These are phyloP conservation scores for Aspergillus piperis DNA, from an alignment of 2,329 filamentous ascomycete genomes.

Conservation along the genomic window DNA sequence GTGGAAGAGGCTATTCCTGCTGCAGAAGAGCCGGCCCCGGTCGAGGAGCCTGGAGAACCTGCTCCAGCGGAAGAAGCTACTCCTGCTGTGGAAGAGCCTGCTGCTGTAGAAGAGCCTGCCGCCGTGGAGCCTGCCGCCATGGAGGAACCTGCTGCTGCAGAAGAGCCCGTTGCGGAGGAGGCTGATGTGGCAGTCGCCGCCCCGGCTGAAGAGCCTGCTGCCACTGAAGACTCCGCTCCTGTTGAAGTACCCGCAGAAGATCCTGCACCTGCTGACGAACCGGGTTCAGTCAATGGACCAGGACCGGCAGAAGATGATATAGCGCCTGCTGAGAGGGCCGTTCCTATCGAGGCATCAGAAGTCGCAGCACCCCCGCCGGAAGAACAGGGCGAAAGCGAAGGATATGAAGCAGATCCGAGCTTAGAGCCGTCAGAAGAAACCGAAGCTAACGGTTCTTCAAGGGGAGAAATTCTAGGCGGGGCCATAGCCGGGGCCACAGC, in stretches of 20 bases:
- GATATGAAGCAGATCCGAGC: constrained; percentile 8
- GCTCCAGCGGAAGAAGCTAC: constrained; percentile 4
- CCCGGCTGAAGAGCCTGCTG: constrained; percentile 11
- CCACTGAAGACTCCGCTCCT: constrained; percentile 7
- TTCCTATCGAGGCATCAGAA: constrained; percentile 11
- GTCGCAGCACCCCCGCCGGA: constrained; percentile 2
- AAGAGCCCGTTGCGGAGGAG: constrained; percentile 9
- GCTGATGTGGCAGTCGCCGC: neutral
- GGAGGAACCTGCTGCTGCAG: constrained; percentile 16
- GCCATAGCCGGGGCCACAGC: constrained; percentile 3
- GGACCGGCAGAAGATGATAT: constrained; percentile 13
- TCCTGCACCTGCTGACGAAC: constrained; percentile 5
- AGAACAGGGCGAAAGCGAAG: constrained; percentile 10
- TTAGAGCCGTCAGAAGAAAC: constrained; percentile 6
- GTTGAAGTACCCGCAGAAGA: constrained; percentile 9
- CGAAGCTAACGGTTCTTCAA: constrained; percentile 9
- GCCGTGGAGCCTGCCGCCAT: no score
- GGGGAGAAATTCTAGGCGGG: constrained; percentile 1
- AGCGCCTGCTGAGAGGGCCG: constrained; percentile 13
- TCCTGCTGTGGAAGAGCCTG: constrained; percentile 4
- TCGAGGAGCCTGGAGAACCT: constrained; percentile 20
- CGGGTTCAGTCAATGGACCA: constrained; percentile 3
- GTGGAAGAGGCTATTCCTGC: neutral
- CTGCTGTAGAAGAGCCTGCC: constrained; percentile 20
- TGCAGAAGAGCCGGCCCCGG: constrained; percentile 7